Conservation (phyloP, 441 rosid species). For the Mallotus japonicus region DNA sequence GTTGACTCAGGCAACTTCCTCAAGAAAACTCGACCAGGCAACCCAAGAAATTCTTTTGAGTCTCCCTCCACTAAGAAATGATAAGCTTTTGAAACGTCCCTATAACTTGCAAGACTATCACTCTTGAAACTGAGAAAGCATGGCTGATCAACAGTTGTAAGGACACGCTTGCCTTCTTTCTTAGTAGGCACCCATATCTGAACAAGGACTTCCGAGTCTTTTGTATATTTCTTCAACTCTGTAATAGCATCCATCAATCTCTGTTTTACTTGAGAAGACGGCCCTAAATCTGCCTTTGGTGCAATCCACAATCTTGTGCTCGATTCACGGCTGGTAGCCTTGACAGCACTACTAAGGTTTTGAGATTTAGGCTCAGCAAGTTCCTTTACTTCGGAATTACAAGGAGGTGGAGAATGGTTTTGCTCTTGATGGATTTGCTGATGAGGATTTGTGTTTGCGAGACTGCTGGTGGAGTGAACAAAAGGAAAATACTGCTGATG, state of each 20-base stretch:
- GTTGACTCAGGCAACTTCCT: conserved; percentile 53
- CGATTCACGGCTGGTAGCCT: conserved; percentile 35
- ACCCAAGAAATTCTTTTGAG: conserved; percentile 37
- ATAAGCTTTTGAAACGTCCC: conserved; percentile 38
- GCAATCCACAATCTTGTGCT: conserved; percentile 66
- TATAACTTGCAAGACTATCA: conserved; percentile 40
- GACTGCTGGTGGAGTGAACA: conserved; percentile 29
- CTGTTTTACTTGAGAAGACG: conserved; percentile 48
- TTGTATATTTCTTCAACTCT: conserved; percentile 49
- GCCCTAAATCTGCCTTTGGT: conserved; percentile 35
- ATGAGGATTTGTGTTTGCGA: conserved; percentile 27
- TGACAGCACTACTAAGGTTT: conserved; percentile 23
- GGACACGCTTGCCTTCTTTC: conserved; percentile 61
- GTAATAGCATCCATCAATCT: conserved; percentile 57
- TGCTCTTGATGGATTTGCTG: conserved; percentile 30
- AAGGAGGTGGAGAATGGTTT: conserved; percentile 14
- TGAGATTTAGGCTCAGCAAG: conserved; percentile 27
- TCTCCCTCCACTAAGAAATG: conserved; percentile 42
- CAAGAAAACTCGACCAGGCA: conserved; percentile 51
- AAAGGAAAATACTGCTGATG: conserved; percentile 30
- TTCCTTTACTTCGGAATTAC: conserved; percentile 33
- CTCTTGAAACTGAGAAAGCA: conserved; percentile 28
- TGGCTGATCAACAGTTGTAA: conserved; percentile 81
- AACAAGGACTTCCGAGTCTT: conserved; percentile 57
- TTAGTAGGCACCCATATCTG: conserved; percentile 87